Evolutionary conservation across 306 rosid genomes (phyloP), one percentile per base, ranked within the genome.

Genomic region (Morella rubra): DNA sequence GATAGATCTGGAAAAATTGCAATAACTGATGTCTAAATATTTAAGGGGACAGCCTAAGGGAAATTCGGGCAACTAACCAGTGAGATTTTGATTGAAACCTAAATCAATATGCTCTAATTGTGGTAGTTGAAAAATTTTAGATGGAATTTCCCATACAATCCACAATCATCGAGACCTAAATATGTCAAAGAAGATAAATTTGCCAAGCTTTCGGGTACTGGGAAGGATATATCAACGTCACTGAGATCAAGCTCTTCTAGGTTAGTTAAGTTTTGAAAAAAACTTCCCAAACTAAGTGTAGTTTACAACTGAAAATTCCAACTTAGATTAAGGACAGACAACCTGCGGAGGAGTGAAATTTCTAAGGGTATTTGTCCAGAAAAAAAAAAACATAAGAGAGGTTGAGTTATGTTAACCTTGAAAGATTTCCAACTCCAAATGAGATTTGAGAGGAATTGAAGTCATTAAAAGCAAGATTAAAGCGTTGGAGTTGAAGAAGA

Each of bases 41-140:
- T 5, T 16, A 27, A 83, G 32, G 51, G 72, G 60, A 72, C 75
- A n/a, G 2, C 49, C 75, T 1, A 27, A 62, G 20, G 55, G 73
- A 69, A 85, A 75, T 37, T 75, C 82, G 16, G 89, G 90, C 18
- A 89, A 50, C 9, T 71, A 40, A 44, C 90, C 90, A 2, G 0
- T 51, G 37, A 89, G 84, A 13, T 83, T 0, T 4, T 0, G 15
- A 47, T 89, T 89, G 1, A 0, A 0, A 0, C 46, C 4, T 4
- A 85, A 2, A 1, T 0, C 2, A 11, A 89, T 74, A 24, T 5
- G 0, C 61, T 19, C 11, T 50, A 89, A 49, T 7, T 84, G 73
- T 24, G 79, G 85, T 6, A 84, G 62, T 3, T 72, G 79, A 42
- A 84, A 86, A n/a, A 86, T 73, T 53, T n/a, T 59, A 8, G 1